Conservation (phyloP, 139 green algal species). For the Closterium sp. region DNA sequence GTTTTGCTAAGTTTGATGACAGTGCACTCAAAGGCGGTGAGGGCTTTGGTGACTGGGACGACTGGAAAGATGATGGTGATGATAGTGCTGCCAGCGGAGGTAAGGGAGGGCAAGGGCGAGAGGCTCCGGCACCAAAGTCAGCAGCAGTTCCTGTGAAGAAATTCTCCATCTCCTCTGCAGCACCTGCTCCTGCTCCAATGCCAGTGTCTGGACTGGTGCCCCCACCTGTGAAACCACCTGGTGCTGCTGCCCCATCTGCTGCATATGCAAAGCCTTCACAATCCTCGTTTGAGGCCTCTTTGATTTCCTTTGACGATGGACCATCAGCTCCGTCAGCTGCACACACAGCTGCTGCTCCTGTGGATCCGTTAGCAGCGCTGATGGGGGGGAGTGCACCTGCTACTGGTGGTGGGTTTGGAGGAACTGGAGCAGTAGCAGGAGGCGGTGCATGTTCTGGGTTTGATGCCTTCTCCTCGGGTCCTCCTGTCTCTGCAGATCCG, state of each 20-base stretch:
- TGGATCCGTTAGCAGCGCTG: neutral
- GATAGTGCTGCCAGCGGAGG: neutral
- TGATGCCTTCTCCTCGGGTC: neutral
- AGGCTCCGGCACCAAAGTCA: neutral
- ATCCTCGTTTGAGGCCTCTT: neutral
- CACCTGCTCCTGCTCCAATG: neutral
- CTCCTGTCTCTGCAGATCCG: neutral
- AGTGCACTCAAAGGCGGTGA: neutral
- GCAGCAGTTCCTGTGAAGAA: neutral
- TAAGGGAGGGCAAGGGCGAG: neutral
- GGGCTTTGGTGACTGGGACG: neutral
- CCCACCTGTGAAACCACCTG: neutral
- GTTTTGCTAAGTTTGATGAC: neutral
- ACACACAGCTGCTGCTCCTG: neutral
- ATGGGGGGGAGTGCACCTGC: neutral
- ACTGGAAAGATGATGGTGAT: conserved; percentile 16
- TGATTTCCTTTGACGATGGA: neutral
- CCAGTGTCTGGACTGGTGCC: neutral
- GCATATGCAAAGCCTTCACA: neutral
- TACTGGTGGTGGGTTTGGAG: neutral
- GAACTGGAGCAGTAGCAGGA: neutral
- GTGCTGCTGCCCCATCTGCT: neutral
- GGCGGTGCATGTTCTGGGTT: neutral
- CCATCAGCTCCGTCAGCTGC: neutral
- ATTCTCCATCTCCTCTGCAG: neutral